Evolutionary conservation across 768 basidiomycete species (phyloP).

Genomic region (Pleurotus ostreatus): DNA sequence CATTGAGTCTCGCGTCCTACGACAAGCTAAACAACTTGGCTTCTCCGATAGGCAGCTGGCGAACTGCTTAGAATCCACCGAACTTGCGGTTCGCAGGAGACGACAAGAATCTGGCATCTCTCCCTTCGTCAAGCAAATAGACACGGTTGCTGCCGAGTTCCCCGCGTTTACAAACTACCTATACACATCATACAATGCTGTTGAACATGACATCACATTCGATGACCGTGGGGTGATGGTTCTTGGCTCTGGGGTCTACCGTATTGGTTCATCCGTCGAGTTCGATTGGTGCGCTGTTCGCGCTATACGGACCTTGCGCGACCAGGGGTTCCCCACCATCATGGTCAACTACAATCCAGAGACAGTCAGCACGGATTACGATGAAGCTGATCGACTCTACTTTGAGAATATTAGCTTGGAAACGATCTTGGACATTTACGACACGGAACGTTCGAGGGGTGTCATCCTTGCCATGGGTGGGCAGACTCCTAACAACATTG

Average conservation of each 20-base stretch:
- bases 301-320: slow-evolving; percentile 91
- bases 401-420: slow-evolving; percentile 99
- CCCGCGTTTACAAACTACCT: slow-evolving; percentile 98
- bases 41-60: slow-evolving; percentile 95
- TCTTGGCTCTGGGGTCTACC: slow-evolving; percentile 95
- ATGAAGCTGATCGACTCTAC: slow-evolving; percentile 96
- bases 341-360: slow-evolving; percentile 99
- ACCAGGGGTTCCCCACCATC: slow-evolving; percentile 91
- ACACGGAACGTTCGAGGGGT: slow-evolving; percentile 82
- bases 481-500: slow-evolving; percentile 98
- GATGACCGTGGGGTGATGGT: slow-evolving; percentile 94
- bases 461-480: slow-evolving; percentile 98
- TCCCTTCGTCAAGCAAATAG: slow-evolving; percentile 98
- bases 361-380: slow-evolving; percentile 98
- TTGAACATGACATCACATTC: slow-evolving; percentile 89
- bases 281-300: slow-evolving; percentile 99
- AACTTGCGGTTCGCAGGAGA: slow-evolving; percentile 86
- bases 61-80: slow-evolving; percentile 78
- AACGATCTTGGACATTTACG: slow-evolving; percentile 95
- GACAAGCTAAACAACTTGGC: slow-evolving; percentile 88
- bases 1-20: slow-evolving; percentile 58
- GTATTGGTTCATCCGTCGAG: slow-evolving; percentile 98
- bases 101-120: slow-evolving; percentile 80
- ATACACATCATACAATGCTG: slow-evolving; percentile 97
- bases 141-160: slow-evolving; percentile 98